Conservation (phyloP, 2,329 filamentous ascomycete species). For the Trichoderma afroharzianum region DNA sequence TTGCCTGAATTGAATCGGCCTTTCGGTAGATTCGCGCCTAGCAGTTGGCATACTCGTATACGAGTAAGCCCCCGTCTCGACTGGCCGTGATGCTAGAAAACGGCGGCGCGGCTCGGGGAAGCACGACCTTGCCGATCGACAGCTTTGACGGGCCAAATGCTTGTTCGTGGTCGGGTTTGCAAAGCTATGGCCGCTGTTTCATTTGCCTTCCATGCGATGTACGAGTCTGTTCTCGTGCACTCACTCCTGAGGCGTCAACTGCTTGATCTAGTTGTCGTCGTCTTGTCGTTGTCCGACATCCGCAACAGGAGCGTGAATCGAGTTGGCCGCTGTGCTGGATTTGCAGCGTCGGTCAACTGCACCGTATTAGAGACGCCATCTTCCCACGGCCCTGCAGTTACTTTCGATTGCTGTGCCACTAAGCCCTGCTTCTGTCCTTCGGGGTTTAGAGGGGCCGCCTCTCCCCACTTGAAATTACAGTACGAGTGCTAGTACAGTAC, state of each 20-base stretch:
- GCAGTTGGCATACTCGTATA: neutral
- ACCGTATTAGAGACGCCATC: neutral
- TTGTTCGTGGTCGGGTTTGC: neutral
- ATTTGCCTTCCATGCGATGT: neutral
- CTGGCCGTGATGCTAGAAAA: constrained; percentile 1
- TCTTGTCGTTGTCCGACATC: neutral
- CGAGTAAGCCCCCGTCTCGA: neutral
- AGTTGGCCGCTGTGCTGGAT: neutral
- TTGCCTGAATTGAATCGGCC: neutral
- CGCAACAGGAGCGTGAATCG: neutral
- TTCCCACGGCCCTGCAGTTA: neutral
- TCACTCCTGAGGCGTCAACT: neutral
- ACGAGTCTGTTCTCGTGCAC: neutral
- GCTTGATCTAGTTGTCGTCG: neutral
- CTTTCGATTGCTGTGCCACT: neutral
- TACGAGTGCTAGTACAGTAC: neutral
- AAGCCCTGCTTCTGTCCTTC: neutral
- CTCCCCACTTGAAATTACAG: neutral
- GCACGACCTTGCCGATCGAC: constrained; percentile 3
- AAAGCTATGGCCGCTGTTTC: neutral
- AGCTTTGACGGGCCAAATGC: neutral
- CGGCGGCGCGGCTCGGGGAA: constrained; percentile 8
- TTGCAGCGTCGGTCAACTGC: neutral
- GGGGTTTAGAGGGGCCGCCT: neutral
- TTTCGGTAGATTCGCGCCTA: neutral